Base-by-base conservation (phyloP, 177 flowering plant genomes). In the Tripterygium wilfordii region DNA sequence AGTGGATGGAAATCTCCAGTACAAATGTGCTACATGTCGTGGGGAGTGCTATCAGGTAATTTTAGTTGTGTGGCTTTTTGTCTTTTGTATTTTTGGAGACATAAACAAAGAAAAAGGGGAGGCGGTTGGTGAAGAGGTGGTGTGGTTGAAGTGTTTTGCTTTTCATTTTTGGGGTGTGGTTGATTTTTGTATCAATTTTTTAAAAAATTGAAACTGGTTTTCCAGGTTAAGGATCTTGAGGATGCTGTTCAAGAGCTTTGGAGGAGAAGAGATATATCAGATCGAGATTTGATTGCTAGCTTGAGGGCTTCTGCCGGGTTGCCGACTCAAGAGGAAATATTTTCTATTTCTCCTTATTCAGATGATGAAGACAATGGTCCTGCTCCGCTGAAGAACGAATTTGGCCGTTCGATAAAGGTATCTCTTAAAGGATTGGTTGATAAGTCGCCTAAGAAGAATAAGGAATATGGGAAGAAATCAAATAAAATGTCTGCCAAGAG, bases 231-330 rank as follows among this genome's bases (percentile, higher is more conserved):
- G 62, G 85, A 78, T 66, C 77, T 67, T 56, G 90, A 85, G 67
- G 97, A 90, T 74, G 96, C 99, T 54, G 85, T 90, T 45, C 85
- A 63, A 66, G 99, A 94, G 63, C 88, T 94, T 36, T 94, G 99
- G 99, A 87, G 80, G 58, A 77, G 95, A 58, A 75, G 76, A 63
- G 96, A 94, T 55, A 56, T 63, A 45, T 78, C 80, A 63, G 99
- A 94, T 45, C 58, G 50, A 56, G 85, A 74, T 61, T 68, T 75
- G 45, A 87, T 94, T 67, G 81, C 88, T 35, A 87, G 74, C 67
- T 66, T 87, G 71, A 79, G 96, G 69, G 88, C 85, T 60, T 87
- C 85, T 60, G 95, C 95, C 16, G 97, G 99, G 36, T 66, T 94
- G 75, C 97, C 97, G 13, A 69, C 85, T 45, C 79, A 89, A 50